These are phyloP conservation scores for Phytophthora nicotianae DNA, from an alignment of 352 stramenopile genomes.

Conservation along the genomic window DNA sequence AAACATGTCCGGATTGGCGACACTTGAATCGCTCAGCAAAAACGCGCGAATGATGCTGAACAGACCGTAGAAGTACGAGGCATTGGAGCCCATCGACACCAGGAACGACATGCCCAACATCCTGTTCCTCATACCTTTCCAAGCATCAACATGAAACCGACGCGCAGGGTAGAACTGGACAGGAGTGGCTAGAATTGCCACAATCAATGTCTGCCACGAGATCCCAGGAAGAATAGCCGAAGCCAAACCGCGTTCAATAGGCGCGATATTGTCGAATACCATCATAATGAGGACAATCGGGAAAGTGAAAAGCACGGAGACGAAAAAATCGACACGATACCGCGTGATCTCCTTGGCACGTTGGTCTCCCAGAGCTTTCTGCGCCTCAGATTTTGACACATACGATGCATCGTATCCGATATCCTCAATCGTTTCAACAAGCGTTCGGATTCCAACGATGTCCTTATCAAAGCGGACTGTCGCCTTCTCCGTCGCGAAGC, in stretches of 20 bases:
- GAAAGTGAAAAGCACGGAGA: conserved; percentile 92
- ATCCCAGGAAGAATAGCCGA: conserved; percentile 60
- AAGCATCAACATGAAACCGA: conserved; percentile 95
- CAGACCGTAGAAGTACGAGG: conserved; percentile 96
- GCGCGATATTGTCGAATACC: conserved; percentile 80
- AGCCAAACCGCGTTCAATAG: conserved; percentile 56
- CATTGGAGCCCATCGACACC: conserved; percentile 95
- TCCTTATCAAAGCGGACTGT: conserved; percentile 80
- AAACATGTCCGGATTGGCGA: conserved; percentile 92
- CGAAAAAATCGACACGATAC: conserved; percentile 87
- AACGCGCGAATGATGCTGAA: conserved; percentile 85
- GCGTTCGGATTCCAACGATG: conserved; percentile 72
- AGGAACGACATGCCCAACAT: conserved; percentile 97
- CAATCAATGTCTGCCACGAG: conserved; percentile 79
- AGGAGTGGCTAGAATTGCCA: conserved; percentile 89
- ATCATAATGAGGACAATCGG: conserved; percentile 95
- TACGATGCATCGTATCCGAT: conserved; percentile 91
- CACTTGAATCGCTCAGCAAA: conserved; percentile 66
- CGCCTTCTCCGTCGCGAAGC: conserved; percentile 88
- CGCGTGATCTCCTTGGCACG: conserved; percentile 77
- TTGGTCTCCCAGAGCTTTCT: conserved; percentile 85
- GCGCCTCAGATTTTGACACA: conserved; percentile 63
- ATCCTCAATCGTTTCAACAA: conserved; percentile 89
- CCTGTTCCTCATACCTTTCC: conserved; percentile 90
- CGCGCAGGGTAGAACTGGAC: conserved; percentile 95